Evolutionary conservation across 768 basidiomycete genomes (phyloP), one percentile per base, ranked within the genome.

Genomic region (Hydnomerulius pinastri): DNA sequence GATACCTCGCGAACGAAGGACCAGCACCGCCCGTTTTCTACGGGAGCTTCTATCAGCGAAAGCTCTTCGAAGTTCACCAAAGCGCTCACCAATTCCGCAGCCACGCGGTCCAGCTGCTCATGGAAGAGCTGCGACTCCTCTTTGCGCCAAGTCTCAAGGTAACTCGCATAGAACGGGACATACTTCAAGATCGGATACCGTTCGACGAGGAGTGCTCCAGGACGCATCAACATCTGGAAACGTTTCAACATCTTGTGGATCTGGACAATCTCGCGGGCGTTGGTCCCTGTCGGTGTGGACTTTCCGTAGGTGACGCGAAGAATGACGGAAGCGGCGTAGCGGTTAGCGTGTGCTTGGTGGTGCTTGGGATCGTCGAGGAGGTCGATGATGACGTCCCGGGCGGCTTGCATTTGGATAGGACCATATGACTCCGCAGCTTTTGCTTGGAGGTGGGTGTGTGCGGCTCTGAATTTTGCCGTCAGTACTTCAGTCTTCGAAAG

Each of bases 121-220:
- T 77, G 78, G 69, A 86, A 86, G 8, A 86, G 61, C 1, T 60
- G 66, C 0, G 80, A 69, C 54, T 85, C 84, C 43, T 84, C 81
- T 4, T 57, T 59, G 54, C 86, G 84, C 42, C 81, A 83, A 3
- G 71, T 65, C 47, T 77, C 71, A 8, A 88, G 68, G 50, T 82
- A 76, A n/a, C 75, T 73, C 4, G 82, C 66, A 54, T 85, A 86
- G 18, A 81, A 82, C 1, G 87, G 86, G 18, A 88, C 61, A 59
- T 78, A 80, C 38, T 62, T 66, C 17, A 76, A 54, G 48, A 71
- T 53, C 0, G 76, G 73, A 46, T 62, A 69, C 18, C 38, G 60
- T 35, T 77, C 74, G 17, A 75, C 62, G 13, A 68, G 43, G 35
- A 68, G 49, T 12, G 64, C 62, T 12, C 74, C 74, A 6, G 71